Percentiles rank a stretch among this genome's conserved stretches.
Conservation (phyloP, 352 stramenopile species). For the Stephanocyclus meneghinianus region DNA sequence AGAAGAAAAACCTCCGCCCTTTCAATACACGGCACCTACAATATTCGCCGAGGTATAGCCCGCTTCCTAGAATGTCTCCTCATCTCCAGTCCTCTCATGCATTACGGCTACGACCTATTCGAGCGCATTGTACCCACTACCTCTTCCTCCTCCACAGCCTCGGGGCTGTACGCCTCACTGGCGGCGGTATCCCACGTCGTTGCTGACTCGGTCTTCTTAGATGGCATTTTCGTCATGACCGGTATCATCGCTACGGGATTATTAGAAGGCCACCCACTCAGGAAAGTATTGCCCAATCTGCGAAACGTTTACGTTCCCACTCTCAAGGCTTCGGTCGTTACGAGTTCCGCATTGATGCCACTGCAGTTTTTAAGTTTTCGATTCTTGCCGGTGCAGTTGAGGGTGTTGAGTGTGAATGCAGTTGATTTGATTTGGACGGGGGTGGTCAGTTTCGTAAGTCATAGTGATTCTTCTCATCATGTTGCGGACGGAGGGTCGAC, state of each 20-base stretch:
- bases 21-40: conserved; percentile 45
- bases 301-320: conserved; percentile 54
- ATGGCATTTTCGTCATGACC: conserved; percentile 64
- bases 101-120: conserved; percentile 69
- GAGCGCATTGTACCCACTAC: conserved; percentile 59
- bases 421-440: conserved; percentile 75
- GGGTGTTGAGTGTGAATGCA: conserved; percentile 72
- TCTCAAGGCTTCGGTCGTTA: conserved; percentile 56
- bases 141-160: background rate
- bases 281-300: conserved; percentile 55
- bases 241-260: conserved; percentile 57
- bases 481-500: too few relatives aligned
- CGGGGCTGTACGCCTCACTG: conserved; percentile 17
- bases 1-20: background rate
- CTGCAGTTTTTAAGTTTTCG: conserved; percentile 72
- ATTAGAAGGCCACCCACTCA: conserved; percentile 57
- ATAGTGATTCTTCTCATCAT: conserved; percentile 26
- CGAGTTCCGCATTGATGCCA: conserved; percentile 55
- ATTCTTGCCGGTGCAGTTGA: conserved; percentile 65
- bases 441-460: conserved; percentile 68
- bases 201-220: conserved; percentile 62
- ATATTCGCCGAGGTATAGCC: conserved; percentile 51
- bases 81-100: conserved; percentile 65
- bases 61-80: conserved; percentile 61
- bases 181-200: conserved; percentile 60